Evolutionary conservation across 2,329 filamentous ascomycete genomes (phyloP), one percentile per base, ranked within the genome.

Genomic region (Diaporthe sp.): DNA sequence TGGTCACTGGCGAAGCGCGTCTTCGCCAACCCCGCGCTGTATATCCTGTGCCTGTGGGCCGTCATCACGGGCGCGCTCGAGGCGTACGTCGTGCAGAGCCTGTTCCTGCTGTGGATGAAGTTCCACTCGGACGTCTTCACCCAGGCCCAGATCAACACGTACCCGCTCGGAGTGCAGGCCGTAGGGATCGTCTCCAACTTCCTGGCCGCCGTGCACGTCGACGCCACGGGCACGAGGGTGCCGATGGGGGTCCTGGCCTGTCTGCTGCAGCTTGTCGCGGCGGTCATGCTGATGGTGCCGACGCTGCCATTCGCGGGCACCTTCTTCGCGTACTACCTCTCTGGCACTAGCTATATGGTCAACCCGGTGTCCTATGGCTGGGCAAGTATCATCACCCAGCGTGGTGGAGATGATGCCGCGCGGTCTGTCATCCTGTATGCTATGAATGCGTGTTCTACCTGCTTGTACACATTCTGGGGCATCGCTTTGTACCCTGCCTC

Each of bases 381-480:
- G 84, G 83, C 84, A 4, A 85, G 81, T 72, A 79, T 83, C 28
- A 84, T 85, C 22, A 80, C 80, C 15, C 81, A 83, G 75, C 79
- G 83, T 2, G 77, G 77, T 5, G 83, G 83, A 8, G 86, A 87
- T 22, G 85, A 87, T 74, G 85, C 85, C 1, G 77, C 81, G 0
- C 79, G 86, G 15, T 83, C 83, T 15, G 81, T 87, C 3, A 84
- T 83, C 0, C 76, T 87, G 0, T 84, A 83, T 55, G 81, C 81
- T 0, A 87, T 87, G 85, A 86, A 84, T 15, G 82, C 84, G 34
- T 81, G 82, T 3, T 82, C 83, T 19, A 82, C 82, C 57, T 79
- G 84, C 0, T 75, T 87, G 37, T 87, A 85, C 76, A 87, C 86
- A 0, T 87, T 86, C 67, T 87, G 86, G 86, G 86, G 85, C 0